phyloP scores from a whole-genome alignment of 129 eudicot species.

The sunflower (Helianthus annuus) region DNA sequence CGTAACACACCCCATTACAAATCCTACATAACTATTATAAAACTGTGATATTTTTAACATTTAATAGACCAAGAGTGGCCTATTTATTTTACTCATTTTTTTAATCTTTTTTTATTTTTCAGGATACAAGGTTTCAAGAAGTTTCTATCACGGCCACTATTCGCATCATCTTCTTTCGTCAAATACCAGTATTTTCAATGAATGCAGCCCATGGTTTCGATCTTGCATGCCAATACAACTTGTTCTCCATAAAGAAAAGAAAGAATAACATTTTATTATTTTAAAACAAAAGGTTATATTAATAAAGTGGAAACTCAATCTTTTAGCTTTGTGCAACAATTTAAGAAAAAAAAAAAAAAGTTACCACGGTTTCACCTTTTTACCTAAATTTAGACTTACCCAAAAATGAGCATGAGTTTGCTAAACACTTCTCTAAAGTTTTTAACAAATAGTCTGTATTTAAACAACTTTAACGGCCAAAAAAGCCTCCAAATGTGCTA shows the following conservation, averaged over 20 bases:
- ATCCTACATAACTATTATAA: too few species aligned
- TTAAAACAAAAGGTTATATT: background rate
- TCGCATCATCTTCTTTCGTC: background rate
- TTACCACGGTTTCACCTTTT: too few species aligned
- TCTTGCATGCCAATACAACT: background rate
- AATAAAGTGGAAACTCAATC: background rate
- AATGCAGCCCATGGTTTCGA: background rate
- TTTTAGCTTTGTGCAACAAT: background rate
- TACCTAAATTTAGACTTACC: too few species aligned
- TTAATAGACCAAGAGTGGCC: too few species aligned
- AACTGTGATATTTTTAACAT: background rate
- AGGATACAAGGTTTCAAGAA: background rate
- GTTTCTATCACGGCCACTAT: background rate
- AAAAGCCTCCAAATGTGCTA: too few species aligned
- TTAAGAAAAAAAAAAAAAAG: too few species aligned
- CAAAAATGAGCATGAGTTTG: too few species aligned
- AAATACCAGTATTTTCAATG: background rate
- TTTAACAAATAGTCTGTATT: too few species aligned
- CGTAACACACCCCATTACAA: background rate
- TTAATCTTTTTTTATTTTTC: background rate
- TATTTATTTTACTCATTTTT: too few species aligned
- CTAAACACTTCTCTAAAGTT: too few species aligned
- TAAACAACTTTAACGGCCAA: too few species aligned
- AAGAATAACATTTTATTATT: background rate
- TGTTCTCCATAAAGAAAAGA: background rate